A percentile compares a stretch with the other conserved stretches of the same genome.
phyloP scores from a whole-genome alignment of 1,284 basidiomycete genomes.

The Papiliotrema nemorosa region DNA sequence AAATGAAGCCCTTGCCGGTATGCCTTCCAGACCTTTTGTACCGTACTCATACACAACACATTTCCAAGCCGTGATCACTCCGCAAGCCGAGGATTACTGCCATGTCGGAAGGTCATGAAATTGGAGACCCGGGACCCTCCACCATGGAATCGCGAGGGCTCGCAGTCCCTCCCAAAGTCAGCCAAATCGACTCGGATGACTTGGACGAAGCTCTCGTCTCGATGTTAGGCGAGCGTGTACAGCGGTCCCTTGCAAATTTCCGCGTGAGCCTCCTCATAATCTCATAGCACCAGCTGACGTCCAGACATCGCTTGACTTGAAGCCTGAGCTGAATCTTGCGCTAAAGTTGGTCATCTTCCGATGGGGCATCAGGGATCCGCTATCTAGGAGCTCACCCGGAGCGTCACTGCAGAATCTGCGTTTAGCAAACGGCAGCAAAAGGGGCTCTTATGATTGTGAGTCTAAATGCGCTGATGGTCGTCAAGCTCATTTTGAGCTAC shows the following conservation, averaged over 20 bases:
- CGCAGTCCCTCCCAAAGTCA: conserved; percentile 61
- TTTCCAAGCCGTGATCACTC: too few relatives aligned
- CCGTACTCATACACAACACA: too few relatives aligned
- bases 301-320: conserved; percentile 67
- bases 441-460: neutral
- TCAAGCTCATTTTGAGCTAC: conserved; percentile 14
- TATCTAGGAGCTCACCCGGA: conserved; percentile 71
- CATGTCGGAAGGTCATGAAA: too few relatives aligned
- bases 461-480: neutral
- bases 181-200: conserved; percentile 87
- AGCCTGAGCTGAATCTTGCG: conserved; percentile 75
- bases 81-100: too few relatives aligned
- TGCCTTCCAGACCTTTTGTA: too few relatives aligned
- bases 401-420: conserved; percentile 82
- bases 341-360: conserved; percentile 78
- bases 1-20: too few relatives aligned
- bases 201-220: conserved; percentile 85
- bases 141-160: neutral
- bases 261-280: conserved; percentile 55
- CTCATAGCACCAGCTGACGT: neutral
- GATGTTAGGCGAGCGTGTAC: conserved; percentile 78
- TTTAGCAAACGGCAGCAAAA: conserved; percentile 22
- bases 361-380: conserved; percentile 73
- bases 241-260: conserved; percentile 65
- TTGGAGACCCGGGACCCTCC: conserved; percentile 3